phyloP scores from a whole-genome alignment of 768 basidiomycete genomes.

The Serpula lacrymans region DNA sequence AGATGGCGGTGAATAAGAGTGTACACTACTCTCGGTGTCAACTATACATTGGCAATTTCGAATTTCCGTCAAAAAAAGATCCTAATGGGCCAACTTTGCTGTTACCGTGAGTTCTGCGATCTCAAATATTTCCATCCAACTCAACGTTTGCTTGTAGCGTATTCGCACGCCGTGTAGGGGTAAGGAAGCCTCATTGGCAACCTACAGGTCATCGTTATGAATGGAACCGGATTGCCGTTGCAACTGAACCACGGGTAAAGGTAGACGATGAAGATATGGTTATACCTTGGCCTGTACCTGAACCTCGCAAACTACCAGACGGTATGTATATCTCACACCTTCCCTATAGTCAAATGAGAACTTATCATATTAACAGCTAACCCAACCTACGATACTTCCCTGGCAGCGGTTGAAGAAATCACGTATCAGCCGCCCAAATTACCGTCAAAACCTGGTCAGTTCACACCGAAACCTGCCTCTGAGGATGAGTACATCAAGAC shows the following conservation, averaged over 20 bases:
- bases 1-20: slow-evolving; percentile 24
- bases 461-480: slow-evolving; percentile 39
- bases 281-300: slow-evolving; percentile 70
- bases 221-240: slow-evolving; percentile 72
- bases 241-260: slow-evolving; percentile 54
- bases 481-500: slow-evolving; percentile 63
- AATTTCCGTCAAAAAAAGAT: slow-evolving; percentile 47
- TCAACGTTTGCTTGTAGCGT: slow-evolving; percentile 43
- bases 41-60: slow-evolving; percentile 66
- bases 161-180: slow-evolving; percentile 70
- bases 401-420: slow-evolving; percentile 58
- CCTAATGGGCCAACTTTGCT: slow-evolving; percentile 32
- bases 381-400: slow-evolving; percentile 59
- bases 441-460: slow-evolving; percentile 29
- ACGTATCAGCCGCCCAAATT: slow-evolving; percentile 69
- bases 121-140: not conserved
- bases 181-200: slow-evolving; percentile 59
- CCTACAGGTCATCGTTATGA: slow-evolving; percentile 51
- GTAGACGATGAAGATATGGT: slow-evolving; percentile 32
- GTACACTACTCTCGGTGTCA: slow-evolving; percentile 82
- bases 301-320: slow-evolving; percentile 35
- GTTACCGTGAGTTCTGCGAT: slow-evolving; percentile 42
- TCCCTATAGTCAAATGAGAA: not conserved
- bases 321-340: slow-evolving; percentile 16
- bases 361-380: slow-evolving; percentile 18